A percentile compares a stretch with the other conserved stretches of the same genome.
Conservation (phyloP, 495 filamentous ascomycete genomes). For the Neurospora sp. region DNA sequence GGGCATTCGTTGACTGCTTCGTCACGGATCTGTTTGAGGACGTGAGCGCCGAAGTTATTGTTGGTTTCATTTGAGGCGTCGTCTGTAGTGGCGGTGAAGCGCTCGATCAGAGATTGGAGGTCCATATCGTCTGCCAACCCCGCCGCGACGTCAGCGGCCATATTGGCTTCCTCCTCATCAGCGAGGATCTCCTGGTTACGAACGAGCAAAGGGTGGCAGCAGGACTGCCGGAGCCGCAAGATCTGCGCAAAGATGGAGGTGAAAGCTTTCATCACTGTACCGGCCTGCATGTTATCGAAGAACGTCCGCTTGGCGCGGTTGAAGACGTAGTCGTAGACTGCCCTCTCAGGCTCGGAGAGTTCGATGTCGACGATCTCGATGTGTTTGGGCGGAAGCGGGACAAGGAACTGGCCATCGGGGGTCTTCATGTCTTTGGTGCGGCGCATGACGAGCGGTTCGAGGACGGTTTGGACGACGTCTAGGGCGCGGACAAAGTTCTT, state of each 20-base stretch:
- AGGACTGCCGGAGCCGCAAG: slow-evolving; percentile 84
- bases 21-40: slow-evolving; percentile 80
- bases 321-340: slow-evolving; percentile 86
- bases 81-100: slow-evolving; percentile 63
- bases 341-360: slow-evolving; percentile 71
- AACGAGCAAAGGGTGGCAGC: slow-evolving; percentile 84
- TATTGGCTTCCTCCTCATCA: slow-evolving; percentile 79
- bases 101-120: slow-evolving; percentile 69
- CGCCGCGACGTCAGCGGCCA: slow-evolving; percentile 65
- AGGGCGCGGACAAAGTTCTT: slow-evolving; percentile 88
- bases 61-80: slow-evolving; percentile 47
- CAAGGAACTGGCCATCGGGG: slow-evolving; percentile 75
- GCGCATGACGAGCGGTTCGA: slow-evolving; percentile 90
- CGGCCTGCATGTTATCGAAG: slow-evolving; percentile 74
- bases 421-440: slow-evolving; percentile 98
- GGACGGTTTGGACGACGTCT: slow-evolving; percentile 92
- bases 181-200: slow-evolving; percentile 74
- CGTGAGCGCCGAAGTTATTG: slow-evolving; percentile 74
- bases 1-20: slow-evolving; percentile 86
- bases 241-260: slow-evolving; percentile 97
- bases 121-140: slow-evolving; percentile 96
- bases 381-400: slow-evolving; percentile 71
- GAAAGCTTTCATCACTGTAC: slow-evolving; percentile 86
- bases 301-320: slow-evolving; percentile 74
- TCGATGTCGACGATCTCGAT: slow-evolving; percentile 80